Base-by-base conservation (phyloP, 768 basidiomycete species). In the Myochromella boudieri region DNA sequence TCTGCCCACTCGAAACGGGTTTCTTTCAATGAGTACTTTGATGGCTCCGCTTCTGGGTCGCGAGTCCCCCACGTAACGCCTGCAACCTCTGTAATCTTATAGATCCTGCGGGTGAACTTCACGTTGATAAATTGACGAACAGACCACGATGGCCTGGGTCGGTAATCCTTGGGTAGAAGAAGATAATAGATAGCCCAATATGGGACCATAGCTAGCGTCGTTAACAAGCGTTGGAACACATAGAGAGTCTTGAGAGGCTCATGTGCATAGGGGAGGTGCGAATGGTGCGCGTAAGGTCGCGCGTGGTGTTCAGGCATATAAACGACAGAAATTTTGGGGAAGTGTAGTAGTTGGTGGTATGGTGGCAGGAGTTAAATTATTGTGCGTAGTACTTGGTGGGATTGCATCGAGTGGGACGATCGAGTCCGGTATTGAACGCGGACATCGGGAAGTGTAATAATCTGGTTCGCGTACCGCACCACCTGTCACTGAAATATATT, bases 11-110 rank as follows among this genome's bases (percentile, higher is more conserved):
- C 67, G 43, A 79, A 80, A 6, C 69, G 61, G 0, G 76, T 79
- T 49, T 77, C 70, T 46, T 65, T 71, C 46, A 78, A 62, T 11
- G 60, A 60, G 2, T 44, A 27, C 20, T 51, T 49, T 8, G 58
- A 49, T 36, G 74, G 72, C 15, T 63, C 69, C 14, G 52, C 42
- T 22, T 71, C 67, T 0, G 78, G 76, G 40, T 77, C 66, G 14
- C 74, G 66, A 2, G 77, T 78, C 31, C 70, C 71, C 72, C 75
- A 78, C 7, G 76, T 79, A 15, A 81, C 77, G 20, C 78, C 78
- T 27, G 78, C 78, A 12, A 77, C 71, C 53, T 81, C 77, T 10
- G 77, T 77, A 42, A 81, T 72, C 52, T 68, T 73, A 68, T 67
- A 77, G 9, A 81, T 72, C 27, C 78, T 69, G 27, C 75, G 69